phyloP scores from a whole-genome alignment of 352 stramenopile genomes.

The Phytopythium aichiense region DNA sequence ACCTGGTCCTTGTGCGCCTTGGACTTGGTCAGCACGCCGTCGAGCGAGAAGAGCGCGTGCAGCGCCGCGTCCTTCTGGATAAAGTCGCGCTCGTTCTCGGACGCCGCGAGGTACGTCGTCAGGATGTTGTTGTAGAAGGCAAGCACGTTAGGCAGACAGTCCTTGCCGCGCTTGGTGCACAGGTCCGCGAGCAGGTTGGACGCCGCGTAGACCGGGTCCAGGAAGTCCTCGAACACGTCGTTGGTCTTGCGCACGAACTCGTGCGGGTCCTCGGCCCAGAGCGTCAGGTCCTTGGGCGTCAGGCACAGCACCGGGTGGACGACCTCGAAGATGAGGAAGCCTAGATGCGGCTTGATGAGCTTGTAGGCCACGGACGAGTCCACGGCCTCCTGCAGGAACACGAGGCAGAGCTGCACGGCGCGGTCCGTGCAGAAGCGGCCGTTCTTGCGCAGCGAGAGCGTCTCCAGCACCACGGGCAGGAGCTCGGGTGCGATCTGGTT shows the following conservation, averaged over 20 bases:
- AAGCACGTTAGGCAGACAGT: constrained; percentile 92
- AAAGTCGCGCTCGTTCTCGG: constrained; percentile 87
- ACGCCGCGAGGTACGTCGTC: constrained; percentile 75
- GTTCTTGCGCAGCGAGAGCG: constrained; percentile 90
- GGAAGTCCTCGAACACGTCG: constrained; percentile 96
- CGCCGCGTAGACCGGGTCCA: constrained; percentile 93
- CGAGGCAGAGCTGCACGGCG: constrained; percentile 92
- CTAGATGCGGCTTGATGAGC: constrained; percentile 96
- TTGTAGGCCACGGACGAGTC: constrained; percentile 97
- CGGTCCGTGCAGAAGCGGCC: constrained; percentile 96
- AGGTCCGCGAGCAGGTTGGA: constrained; percentile 93
- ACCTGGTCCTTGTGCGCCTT: constrained; percentile 93
- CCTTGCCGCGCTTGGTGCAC: constrained; percentile 94
- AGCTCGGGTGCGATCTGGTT: constrained; percentile 89
- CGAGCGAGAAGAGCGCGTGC: constrained; percentile 91
- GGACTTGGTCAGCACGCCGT: constrained; percentile 90
- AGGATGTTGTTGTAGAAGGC: constrained; percentile 92
- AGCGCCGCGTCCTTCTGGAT: constrained; percentile 96
- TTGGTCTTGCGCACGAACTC: constrained; percentile 98
- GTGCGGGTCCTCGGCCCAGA: constrained; percentile 96
- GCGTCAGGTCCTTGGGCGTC: constrained; percentile 90
- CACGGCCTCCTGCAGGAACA: constrained; percentile 92
- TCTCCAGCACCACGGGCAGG: constrained; percentile 83
- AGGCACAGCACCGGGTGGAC: constrained; percentile 95
- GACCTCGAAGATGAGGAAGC: constrained; percentile 97